A percentile compares a stretch with the other conserved stretches of the same genome.
Conservation (phyloP, 176 grass and related monocot genomes). For the Chloris gayana region DNA sequence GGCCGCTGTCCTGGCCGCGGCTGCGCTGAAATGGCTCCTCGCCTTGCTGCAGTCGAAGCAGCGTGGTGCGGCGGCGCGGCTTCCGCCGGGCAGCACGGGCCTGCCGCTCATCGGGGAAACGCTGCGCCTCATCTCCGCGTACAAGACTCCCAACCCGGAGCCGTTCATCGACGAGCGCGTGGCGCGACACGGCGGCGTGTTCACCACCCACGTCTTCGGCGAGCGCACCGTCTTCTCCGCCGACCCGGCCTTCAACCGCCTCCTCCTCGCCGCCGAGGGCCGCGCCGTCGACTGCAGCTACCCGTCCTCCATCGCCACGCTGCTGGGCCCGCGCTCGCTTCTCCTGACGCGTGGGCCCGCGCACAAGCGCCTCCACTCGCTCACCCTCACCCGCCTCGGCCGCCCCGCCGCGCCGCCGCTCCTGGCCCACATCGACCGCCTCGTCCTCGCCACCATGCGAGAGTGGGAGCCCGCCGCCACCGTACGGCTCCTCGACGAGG, state of each 20-base stretch:
- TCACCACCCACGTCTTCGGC: slow-evolving; percentile 86
- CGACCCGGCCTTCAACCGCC: slow-evolving; percentile 79
- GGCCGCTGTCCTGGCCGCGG: not conserved
- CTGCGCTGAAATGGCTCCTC: slow-evolving; percentile 7
- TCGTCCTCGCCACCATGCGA: slow-evolving; percentile 63
- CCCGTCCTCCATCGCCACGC: slow-evolving; percentile 88
- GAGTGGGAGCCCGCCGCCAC: slow-evolving; percentile 48
- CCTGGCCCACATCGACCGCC: slow-evolving; percentile 69
- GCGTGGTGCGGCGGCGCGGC: slow-evolving; percentile 1
- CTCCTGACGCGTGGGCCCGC: slow-evolving; percentile 65
- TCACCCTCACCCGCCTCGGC: slow-evolving; percentile 80
- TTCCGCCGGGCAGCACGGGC: slow-evolving; percentile 79
- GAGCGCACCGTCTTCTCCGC: slow-evolving; percentile 92
- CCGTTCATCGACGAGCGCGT: slow-evolving; percentile 87
- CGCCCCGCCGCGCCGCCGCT: slow-evolving; percentile 63
- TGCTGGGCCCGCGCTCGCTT: slow-evolving; percentile 75
- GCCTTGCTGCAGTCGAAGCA: not conserved
- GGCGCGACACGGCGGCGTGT: slow-evolving; percentile 61
- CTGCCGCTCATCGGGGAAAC: slow-evolving; percentile 90
- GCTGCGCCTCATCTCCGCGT: slow-evolving; percentile 77
- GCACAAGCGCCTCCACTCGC: slow-evolving; percentile 83
- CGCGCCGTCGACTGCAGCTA: slow-evolving; percentile 83
- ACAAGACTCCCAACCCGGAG: slow-evolving; percentile 88
- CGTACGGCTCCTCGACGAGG: slow-evolving; percentile 84
- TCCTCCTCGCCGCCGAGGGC: slow-evolving; percentile 77